Conservation (phyloP, 2,329 filamentous ascomycete species). For the Nectriaceae sp. region DNA sequence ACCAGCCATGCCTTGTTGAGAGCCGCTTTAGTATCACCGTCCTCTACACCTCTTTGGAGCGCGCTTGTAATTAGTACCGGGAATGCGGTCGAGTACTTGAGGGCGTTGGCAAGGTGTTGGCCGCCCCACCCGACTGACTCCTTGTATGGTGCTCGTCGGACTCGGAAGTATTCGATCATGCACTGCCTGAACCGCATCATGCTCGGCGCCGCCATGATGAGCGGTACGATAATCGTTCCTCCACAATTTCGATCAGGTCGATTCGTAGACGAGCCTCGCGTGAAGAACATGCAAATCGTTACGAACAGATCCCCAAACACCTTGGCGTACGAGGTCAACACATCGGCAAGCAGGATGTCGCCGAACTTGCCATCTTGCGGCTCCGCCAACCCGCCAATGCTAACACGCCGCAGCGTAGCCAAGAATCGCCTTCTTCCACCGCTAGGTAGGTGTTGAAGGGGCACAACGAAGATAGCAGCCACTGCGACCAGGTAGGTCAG, state of each 20-base stretch:
- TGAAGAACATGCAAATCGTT: conserved; percentile 87
- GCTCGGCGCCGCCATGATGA: conserved; percentile 82
- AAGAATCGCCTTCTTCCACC: conserved; percentile 76
- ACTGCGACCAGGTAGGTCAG: conserved; percentile 79
- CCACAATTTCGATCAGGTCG: conserved; percentile 82
- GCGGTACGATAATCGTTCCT: conserved; percentile 75
- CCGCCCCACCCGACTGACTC: conserved; percentile 71
- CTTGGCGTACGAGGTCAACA: conserved; percentile 91
- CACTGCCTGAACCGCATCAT: conserved; percentile 90
- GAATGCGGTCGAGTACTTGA: conserved; percentile 93
- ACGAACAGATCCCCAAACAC: conserved; percentile 90
- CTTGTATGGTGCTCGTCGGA: conserved; percentile 58
- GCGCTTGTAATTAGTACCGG: conserved; percentile 84
- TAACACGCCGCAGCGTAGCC: conserved; percentile 73
- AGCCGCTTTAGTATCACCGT: conserved; percentile 40
- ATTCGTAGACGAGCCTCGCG: conserved; percentile 70
- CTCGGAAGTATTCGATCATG: conserved; percentile 80
- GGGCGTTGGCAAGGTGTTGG: conserved; percentile 88
- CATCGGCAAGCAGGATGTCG: conserved; percentile 91
- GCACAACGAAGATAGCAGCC: conserved; percentile 69
- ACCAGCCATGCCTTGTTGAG: conserved; percentile 66
- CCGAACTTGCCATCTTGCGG: conserved; percentile 90
- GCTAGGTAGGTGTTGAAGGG: conserved; percentile 67
- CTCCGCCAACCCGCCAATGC: conserved; percentile 83
- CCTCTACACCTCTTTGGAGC: conserved; percentile 64